phyloP scores from a whole-genome alignment of 2,329 filamentous ascomycete genomes.

The Fusarium pseudocircinatum region DNA sequence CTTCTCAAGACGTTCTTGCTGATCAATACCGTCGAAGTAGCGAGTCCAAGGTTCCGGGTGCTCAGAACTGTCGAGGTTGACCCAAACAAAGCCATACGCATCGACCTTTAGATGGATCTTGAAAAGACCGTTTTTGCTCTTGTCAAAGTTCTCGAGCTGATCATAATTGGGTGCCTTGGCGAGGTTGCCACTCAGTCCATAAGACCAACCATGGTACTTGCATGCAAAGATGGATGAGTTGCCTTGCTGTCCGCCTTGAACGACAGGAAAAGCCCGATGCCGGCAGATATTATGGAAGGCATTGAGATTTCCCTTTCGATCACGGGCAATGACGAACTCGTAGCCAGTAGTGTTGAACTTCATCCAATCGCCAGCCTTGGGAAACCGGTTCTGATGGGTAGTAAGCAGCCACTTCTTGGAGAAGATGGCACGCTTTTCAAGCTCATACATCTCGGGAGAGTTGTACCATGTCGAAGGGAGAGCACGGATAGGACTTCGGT shows the following conservation, averaged over 20 bases:
- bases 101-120: constrained; percentile 63
- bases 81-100: constrained; percentile 64
- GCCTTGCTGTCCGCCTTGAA: constrained; percentile 53
- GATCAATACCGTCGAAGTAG: constrained; percentile 59
- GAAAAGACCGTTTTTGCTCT: constrained; percentile 63
- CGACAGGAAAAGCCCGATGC: constrained; percentile 69
- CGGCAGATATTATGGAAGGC: constrained; percentile 72
- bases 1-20: constrained; percentile 51
- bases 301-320: constrained; percentile 56
- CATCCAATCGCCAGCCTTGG: constrained; percentile 64
- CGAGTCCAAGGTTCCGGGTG: constrained; percentile 61
- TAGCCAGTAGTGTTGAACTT: constrained; percentile 64
- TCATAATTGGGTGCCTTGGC: constrained; percentile 67
- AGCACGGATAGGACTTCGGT: constrained; percentile 42
- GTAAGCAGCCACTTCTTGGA: constrained; percentile 65
- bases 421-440: constrained; percentile 65
- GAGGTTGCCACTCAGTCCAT: constrained; percentile 64
- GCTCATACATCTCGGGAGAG: constrained; percentile 61
- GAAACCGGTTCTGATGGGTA: constrained; percentile 61
- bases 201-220: constrained; percentile 71
- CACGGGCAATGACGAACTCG: constrained; percentile 58
- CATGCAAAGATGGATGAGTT: constrained; percentile 64
- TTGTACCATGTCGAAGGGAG: constrained; percentile 63
- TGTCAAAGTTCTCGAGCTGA: constrained; percentile 64
- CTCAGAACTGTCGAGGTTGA: constrained; percentile 61